A percentile compares a stretch with the other conserved stretches of the same genome.
These are phyloP conservation scores for Xerocomellus amylosporus DNA, from an alignment of 768 basidiomycete genomes.

Conservation along the genomic window DNA sequence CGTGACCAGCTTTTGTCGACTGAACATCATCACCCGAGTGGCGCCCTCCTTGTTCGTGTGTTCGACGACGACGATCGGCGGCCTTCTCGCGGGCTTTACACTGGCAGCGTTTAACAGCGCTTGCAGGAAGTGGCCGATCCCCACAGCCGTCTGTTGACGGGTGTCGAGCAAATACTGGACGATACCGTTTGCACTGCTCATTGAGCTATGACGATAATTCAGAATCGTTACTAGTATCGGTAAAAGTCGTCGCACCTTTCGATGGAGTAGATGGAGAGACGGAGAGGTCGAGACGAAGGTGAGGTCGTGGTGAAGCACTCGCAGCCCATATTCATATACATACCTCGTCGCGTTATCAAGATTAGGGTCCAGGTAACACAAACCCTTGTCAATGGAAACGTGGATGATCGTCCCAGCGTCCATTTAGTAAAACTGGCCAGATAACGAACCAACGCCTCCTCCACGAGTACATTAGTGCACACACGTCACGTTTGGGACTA, in stretches of 20 bases:
- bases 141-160: neutral
- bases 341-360: neutral
- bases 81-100: neutral
- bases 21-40: slow-evolving; percentile 9
- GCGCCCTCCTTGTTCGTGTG: neutral
- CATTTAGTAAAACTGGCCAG: neutral
- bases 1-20: neutral
- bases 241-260: too few relatives aligned
- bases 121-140: slow-evolving; percentile 50
- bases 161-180: slow-evolving; percentile 4
- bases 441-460: neutral
- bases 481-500: neutral
- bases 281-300: slow-evolving; percentile 56
- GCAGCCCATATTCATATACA: neutral
- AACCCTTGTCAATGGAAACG: slow-evolving; percentile 38
- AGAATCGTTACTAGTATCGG: too few relatives aligned
- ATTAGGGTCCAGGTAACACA: neutral
- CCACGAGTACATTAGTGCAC: neutral
- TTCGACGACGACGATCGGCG: slow-evolving; percentile 6
- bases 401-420: slow-evolving; percentile 34
- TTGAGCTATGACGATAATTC: neutral
- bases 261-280: too few relatives aligned
- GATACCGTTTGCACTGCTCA: slow-evolving; percentile 8
- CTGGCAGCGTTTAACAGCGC: slow-evolving; percentile 42
- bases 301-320: slow-evolving; percentile 39